Evolutionary conservation across 1,284 basidiomycete species (phyloP), one percentile per base, ranked within the genome.

Genomic region (Malassezia slooffiae): DNA sequence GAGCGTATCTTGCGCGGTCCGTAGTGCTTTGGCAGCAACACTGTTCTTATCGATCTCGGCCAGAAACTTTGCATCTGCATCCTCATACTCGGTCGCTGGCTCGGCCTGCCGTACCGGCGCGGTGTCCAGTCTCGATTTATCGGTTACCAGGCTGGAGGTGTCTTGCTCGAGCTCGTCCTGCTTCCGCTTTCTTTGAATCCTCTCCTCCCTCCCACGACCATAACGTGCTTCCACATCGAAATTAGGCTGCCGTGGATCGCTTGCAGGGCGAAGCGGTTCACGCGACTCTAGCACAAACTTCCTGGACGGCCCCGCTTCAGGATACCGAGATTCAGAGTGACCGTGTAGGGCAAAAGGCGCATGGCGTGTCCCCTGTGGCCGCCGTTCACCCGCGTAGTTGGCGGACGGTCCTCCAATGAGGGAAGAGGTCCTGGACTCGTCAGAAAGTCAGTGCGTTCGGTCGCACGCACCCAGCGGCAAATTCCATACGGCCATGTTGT

Each of bases 401-500:
- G n/a, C n/a, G n/a, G n/a, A n/a, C n/a, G n/a, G n/a, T n/a, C n/a
- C n/a, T 5, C 15, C 12, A 12, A 21, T 26, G 20, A 30, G 26
- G 15, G 38, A 40, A 13, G 38, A 31, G 12, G 38, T 30, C 4
- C 29, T 26, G 16, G n/a, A 4, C 22, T 38, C 15, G 30, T 13
- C 23, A 21, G 3, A 30, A 38, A 34, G 16, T 19, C n/a, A n/a
- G n/a, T n/a, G n/a, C n/a, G n/a, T n/a, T n/a, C n/a, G n/a, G n/a
- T n/a, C 2, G 17, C 9, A 37, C 44, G 6, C 36, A 40, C 44
- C 39, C 15, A 2, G 45, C 20, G 7, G 46, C 46, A 15, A 48
- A 38, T 19, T 48, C 46, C 41, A 43, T 42, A 5, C 46, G 46
- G 10, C 38, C 35, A 3, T 41, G 46, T 17, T 42, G 35, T 12